Evolutionary conservation across 140 eudicot genomes (phyloP).

Genomic region (Stevia rebaudiana): DNA sequence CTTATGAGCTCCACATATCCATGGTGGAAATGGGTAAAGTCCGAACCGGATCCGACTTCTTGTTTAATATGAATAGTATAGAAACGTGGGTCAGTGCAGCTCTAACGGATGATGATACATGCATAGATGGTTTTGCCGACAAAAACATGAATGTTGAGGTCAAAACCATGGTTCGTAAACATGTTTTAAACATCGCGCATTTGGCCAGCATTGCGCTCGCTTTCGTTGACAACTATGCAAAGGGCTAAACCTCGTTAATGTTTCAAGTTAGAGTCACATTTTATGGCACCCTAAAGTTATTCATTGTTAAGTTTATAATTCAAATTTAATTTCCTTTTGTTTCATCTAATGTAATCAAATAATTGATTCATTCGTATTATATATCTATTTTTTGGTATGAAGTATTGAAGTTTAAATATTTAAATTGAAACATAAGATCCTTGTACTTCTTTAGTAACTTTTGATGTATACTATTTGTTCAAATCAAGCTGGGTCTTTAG

Average conservation of each 20-base stretch:
- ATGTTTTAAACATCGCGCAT: constrained; percentile 23
- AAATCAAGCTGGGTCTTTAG: no score
- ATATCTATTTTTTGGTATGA: no score
- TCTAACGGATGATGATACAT: constrained; percentile 30
- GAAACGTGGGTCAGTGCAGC: constrained; percentile 47
- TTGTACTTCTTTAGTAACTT: no score
- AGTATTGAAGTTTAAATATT: no score
- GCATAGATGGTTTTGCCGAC: constrained; percentile 35
- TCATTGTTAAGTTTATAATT: no score
- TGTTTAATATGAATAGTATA: constrained; percentile 26
- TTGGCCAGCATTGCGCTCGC: constrained; percentile 38
- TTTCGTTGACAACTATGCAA: constrained; percentile 31
- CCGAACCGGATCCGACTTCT: constrained; percentile 24
- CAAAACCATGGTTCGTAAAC: constrained; percentile 21
- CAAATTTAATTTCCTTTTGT: no score
- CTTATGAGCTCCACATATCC: constrained; percentile 33
- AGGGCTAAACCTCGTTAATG: neutral
- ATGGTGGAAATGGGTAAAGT: constrained; percentile 34
- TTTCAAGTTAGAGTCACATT: neutral
- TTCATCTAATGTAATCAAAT: no score
- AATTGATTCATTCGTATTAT: no score
- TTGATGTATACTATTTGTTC: no score
- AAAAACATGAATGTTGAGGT: constrained; percentile 15
- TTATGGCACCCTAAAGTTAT: no score
- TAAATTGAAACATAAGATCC: no score